These are phyloP conservation scores for Pulveroboletus sp. DNA, from an alignment of 768 basidiomycete species.

Conservation along the genomic window DNA sequence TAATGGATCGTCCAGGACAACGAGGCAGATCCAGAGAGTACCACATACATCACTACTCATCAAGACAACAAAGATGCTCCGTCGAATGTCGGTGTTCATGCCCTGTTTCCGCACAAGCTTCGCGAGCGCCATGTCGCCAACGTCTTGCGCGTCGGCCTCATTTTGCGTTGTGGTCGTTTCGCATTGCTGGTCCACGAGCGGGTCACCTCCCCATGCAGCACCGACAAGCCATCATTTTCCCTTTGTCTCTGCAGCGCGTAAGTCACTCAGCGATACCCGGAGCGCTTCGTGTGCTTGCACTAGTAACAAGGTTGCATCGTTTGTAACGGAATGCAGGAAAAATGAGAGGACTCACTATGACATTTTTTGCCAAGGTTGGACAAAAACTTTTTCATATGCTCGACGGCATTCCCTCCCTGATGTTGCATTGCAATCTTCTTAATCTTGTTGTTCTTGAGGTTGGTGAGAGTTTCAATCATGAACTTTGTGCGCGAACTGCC, in stretches of 20 bases:
- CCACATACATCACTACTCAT: constrained; percentile 89
- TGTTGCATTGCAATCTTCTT: constrained; percentile 63
- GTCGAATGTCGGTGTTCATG: constrained; percentile 96
- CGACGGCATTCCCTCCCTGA: constrained; percentile 71
- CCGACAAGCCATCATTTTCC: constrained; percentile 99
- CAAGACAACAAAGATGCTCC: constrained; percentile 86
- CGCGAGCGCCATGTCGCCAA: constrained; percentile 52
- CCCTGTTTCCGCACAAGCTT: constrained; percentile 92
- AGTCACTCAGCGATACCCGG: constrained; percentile 79
- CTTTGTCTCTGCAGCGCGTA: constrained; percentile 75
- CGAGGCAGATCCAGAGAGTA: no score
- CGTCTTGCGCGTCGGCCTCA: constrained; percentile 29
- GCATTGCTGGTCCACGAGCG: constrained; percentile 68
- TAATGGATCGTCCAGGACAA: no score
- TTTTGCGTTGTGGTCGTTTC: constrained; percentile 17
- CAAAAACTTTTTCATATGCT: constrained; percentile 87
- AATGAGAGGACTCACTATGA: constrained; percentile 44
- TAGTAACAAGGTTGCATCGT: constrained; percentile 29
- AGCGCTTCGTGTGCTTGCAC: constrained; percentile 83
- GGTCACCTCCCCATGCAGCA: constrained; percentile 92
- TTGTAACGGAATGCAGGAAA: not conserved
- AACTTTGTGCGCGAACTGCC: constrained; percentile 84
- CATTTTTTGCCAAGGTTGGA: constrained; percentile 69
- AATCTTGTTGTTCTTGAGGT: constrained; percentile 88
- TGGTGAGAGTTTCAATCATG: constrained; percentile 91